Base-by-base conservation (phyloP, 78 protist species). In the Cavenderia fasciculata region DNA sequence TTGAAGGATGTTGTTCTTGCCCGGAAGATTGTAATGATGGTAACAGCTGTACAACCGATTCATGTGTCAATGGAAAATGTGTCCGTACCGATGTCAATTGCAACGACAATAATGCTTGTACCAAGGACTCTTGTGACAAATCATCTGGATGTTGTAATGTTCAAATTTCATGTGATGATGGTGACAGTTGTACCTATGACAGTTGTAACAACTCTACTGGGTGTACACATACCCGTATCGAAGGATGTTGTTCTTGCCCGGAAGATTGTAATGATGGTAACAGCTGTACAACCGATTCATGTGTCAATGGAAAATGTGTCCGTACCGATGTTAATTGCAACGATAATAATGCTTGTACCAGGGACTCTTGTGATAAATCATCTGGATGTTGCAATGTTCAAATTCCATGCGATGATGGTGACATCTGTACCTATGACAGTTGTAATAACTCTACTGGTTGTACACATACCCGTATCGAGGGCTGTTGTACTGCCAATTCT, bases 201-300 rank as follows among this genome's bases (percentile, higher is more conserved):
- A 61, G 78, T 14, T 84, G 91, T 40, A 23, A 23, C 29, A 70
- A 70, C 19, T 41, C 93, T 14, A 71, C 76, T 27, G 93, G 86
- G 6, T 46, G 77, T 69, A 61, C 21, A 36, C 11, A 36, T 41
- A 36, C 34, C 0, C 38, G 73, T 52, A 52, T 38, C 14, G 41
- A 51, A 23, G n/a, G 6, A n/a, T 56, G 62, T n/a, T 56, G 8
- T 14, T 19, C 21, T 14, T 56, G 16, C 33, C 21, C 62, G 34
- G 21, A 14, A 56, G 10, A 23, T 14, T 85, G 91, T 36, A 56
- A 66, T 33, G 79, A 66, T 38, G 57, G 34, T 25, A 31, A 85
- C 68, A 34, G 16, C 4, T 85, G 91, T 43, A 66, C 75, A 11
- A 69, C 1, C 12, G 91, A 66, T 49, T 63, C 68, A 27, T 76